Percentiles rank a stretch among this genome's conserved stretches.
phyloP scores from a whole-genome alignment of 1,284 basidiomycete species.

The Rhodotorula sp. region DNA sequence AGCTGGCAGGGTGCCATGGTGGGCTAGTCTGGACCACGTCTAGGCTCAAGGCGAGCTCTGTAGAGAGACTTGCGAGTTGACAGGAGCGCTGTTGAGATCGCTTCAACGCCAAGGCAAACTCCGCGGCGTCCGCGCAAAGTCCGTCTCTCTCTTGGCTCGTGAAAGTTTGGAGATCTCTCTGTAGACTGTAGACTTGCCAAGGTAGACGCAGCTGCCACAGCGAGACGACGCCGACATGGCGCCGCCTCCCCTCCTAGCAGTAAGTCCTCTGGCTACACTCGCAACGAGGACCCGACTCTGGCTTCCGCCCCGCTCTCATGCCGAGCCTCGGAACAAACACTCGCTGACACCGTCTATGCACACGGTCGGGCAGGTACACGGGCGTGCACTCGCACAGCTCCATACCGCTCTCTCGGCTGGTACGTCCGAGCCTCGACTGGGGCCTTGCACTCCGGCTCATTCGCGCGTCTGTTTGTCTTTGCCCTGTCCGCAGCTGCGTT shows the following conservation, averaged over 20 bases:
- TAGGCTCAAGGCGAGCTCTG: no score
- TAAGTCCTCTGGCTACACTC: background rate
- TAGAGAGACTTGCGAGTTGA: background rate
- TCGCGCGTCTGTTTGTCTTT: no score
- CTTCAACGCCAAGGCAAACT: no score
- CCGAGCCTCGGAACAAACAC: background rate
- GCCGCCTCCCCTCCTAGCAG: background rate
- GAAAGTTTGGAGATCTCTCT: no score
- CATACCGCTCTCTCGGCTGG: conserved; percentile 16
- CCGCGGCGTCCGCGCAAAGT: background rate
- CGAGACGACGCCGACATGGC: no score
- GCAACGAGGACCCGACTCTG: background rate
- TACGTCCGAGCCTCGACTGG: conserved; percentile 26
- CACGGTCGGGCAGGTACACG: conserved; percentile 6
- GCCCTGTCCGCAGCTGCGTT: conserved; percentile 61
- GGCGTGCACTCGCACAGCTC: background rate
- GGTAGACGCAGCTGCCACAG: no score
- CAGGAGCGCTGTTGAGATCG: background rate
- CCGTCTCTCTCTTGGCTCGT: background rate
- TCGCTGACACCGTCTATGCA: background rate
- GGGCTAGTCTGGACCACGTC: background rate
- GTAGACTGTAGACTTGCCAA: no score
- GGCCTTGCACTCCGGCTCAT: conserved; percentile 52
- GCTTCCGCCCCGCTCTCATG: background rate
- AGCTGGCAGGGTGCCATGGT: conserved; percentile 43